Percentiles rank a stretch among this genome's conserved stretches.
phyloP scores from a whole-genome alignment of 164 flowering plant genomes.

The Chimonanthus salicifolius region DNA sequence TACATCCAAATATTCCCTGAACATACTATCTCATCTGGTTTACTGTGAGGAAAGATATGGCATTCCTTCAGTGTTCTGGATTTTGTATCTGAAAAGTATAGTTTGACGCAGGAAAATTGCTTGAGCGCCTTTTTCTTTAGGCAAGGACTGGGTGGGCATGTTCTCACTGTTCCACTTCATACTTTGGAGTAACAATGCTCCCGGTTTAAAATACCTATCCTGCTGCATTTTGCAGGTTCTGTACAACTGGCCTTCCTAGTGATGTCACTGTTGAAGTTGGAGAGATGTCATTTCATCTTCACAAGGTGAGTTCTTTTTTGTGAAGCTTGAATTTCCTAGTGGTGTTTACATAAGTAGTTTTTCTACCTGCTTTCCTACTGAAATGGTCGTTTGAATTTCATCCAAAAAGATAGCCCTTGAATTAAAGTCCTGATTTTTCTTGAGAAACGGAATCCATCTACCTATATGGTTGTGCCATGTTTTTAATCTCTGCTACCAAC shows the following conservation, averaged over 20 bases:
- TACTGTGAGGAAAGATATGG: too few relatives aligned
- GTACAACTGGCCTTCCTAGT: conserved; percentile 96
- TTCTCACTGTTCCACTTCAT: not conserved
- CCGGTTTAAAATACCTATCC: not conserved
- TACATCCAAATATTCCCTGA: too few relatives aligned
- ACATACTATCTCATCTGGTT: too few relatives aligned
- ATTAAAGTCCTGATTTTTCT: too few relatives aligned
- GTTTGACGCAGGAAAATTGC: too few relatives aligned
- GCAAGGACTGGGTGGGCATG: too few relatives aligned
- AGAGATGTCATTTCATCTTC: conserved; percentile 93
- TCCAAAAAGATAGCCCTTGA: not conserved
- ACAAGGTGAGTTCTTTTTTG: conserved; percentile 51
- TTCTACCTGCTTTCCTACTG: not conserved
- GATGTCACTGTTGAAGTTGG: conserved; percentile 87
- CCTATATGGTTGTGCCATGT: not conserved
- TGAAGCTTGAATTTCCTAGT: not conserved
- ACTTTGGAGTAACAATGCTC: not conserved
- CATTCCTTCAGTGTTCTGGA: too few relatives aligned
- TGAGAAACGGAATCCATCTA: too few relatives aligned
- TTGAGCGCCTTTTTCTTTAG: too few relatives aligned
- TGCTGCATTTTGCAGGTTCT: conserved; percentile 51
- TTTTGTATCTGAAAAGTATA: too few relatives aligned
- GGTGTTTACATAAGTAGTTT: not conserved
- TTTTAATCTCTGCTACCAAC: not conserved
- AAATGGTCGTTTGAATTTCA: not conserved